phyloP scores from a whole-genome alignment of 805 yeast genomes.

The Wickerhamiella kurtzmanii region DNA sequence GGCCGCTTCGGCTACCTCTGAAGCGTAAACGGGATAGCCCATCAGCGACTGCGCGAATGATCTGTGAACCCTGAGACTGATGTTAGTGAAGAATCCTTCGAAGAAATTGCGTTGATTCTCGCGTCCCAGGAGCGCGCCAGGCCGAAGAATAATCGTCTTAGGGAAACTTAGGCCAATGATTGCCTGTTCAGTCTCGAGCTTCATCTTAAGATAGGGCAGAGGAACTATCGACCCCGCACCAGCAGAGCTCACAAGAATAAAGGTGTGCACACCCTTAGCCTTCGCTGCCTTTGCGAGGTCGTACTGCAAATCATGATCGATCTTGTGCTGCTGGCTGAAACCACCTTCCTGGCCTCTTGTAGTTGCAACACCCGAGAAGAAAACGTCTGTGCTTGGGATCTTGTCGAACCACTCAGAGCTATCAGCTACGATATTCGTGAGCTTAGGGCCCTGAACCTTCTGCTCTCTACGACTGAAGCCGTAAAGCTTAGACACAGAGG shows the following conservation, averaged over 20 bases:
- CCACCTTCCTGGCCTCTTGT: conserved; percentile 63
- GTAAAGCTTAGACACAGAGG: conserved; percentile 33
- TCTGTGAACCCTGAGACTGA: conserved; percentile 25
- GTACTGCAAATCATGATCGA: conserved; percentile 63
- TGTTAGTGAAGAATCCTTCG: conserved; percentile 26
- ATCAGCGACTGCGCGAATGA: conserved; percentile 22
- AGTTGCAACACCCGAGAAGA: conserved; percentile 63
- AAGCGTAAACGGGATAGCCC: conserved; percentile 42
- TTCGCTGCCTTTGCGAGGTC: conserved; percentile 63
- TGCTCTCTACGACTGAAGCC: conserved; percentile 24
- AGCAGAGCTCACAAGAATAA: conserved; percentile 48
- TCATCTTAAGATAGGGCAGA: conserved; percentile 51
- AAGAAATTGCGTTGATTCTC: conserved; percentile 18
- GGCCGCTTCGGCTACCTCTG: conserved; percentile 52
- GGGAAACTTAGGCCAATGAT: conserved; percentile 49
- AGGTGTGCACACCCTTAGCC: conserved; percentile 51
- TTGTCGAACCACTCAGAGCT: conserved; percentile 37
- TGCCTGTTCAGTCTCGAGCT: conserved; percentile 66
- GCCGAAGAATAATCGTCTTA: conserved; percentile 61
- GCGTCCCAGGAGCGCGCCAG: conserved; percentile 65
- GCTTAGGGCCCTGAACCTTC: conserved; percentile 18
- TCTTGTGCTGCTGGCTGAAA: conserved; percentile 49
- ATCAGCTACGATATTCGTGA: conserved; percentile 32
- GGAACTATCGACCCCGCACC: conserved; percentile 50
- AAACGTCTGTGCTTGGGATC: conserved; percentile 27